Conservation (phyloP, 2,329 filamentous ascomycete genomes). For the Ophiocordyceps polyrhachis-furcata region DNA sequence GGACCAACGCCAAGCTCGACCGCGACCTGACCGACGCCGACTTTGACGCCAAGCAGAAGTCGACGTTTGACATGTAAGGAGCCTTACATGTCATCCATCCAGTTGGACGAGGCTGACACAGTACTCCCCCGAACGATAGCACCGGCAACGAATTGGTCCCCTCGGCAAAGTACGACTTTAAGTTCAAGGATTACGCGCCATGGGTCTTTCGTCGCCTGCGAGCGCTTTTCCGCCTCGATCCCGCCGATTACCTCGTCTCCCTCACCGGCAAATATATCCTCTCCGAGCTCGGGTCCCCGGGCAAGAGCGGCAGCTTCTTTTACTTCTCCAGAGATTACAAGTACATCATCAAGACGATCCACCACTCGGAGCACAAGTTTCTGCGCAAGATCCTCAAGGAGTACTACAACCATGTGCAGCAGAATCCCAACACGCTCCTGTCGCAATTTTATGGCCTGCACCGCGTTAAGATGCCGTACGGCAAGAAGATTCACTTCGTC, state of each 20-base stretch:
- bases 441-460: constrained; percentile 97
- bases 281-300: constrained; percentile 88
- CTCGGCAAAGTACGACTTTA: constrained; percentile 98
- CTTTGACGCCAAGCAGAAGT: constrained; percentile 90
- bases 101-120: not conserved
- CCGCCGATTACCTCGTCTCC: constrained; percentile 95
- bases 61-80: constrained; percentile 91
- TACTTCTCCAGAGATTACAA: constrained; percentile 99
- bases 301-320: constrained; percentile 98
- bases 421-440: constrained; percentile 90
- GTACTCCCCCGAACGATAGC: constrained; percentile 20
- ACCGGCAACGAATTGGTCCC: constrained; percentile 94
- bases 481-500: constrained; percentile 96
- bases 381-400: constrained; percentile 69
- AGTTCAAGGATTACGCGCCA: constrained; percentile 99
- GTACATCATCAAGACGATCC: constrained; percentile 99
- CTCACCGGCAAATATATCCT: constrained; percentile 97
- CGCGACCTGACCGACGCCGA: constrained; percentile 76
- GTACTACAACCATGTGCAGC: constrained; percentile 81
- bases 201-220: constrained; percentile 96
- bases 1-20: constrained; percentile 93
- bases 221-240: constrained; percentile 74
- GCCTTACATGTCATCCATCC: too few relatives aligned
- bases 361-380: constrained; percentile 84
- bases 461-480: constrained; percentile 94